Base-by-base conservation (phyloP, 164 flowering plant genomes). In the Chimonanthus praecox region DNA sequence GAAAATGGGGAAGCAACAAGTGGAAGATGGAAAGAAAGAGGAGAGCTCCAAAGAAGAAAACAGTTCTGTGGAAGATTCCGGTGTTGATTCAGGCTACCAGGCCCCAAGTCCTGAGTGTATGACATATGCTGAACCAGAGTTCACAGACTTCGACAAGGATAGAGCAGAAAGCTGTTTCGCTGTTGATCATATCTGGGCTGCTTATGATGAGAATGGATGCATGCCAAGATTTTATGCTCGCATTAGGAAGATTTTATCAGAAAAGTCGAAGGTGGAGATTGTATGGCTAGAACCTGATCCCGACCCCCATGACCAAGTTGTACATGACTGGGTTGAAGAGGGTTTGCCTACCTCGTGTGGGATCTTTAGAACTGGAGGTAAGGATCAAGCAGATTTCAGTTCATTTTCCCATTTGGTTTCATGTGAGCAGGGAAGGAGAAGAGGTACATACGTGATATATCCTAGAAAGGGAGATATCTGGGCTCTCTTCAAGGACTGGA, bases 211-310 rank as follows among this genome's bases (percentile, higher is more conserved):
- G 46, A 2, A 64, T 16, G 92, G 85, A 85, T 91, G 85, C 49
- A 89, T 93, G 98, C 98, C 97, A 18, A 85, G 99, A 77, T 92
- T 80, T 76, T 95, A 93, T 85, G 96, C 90, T 68, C 76, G 65
- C 51, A 84, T 95, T 62, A 85, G 58, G 74, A 87, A 82, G 70
- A 84, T 90, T 33, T 63, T 68, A 46, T 61, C 83, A 5, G 71
- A 86, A 67, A 81, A 75, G 2, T 90, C 89, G 72, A 84, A 88
- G 83, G 45, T 93, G 76, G 68, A 49, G 61, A 83, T 95, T 62
- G 83, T 85, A n/a, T 92, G 99, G 98, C 75, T 90, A 11, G 97
- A 93, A 78, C 83, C 91, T 13, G 7, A 4, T 46, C 71, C 66
- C 47, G 78, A 79, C 43, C 87, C 89, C 0, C 84, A 81, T 51